These are phyloP conservation scores for Rhodomyrtus psidioides DNA, from an alignment of 441 rosid genomes.

Conservation along the genomic window DNA sequence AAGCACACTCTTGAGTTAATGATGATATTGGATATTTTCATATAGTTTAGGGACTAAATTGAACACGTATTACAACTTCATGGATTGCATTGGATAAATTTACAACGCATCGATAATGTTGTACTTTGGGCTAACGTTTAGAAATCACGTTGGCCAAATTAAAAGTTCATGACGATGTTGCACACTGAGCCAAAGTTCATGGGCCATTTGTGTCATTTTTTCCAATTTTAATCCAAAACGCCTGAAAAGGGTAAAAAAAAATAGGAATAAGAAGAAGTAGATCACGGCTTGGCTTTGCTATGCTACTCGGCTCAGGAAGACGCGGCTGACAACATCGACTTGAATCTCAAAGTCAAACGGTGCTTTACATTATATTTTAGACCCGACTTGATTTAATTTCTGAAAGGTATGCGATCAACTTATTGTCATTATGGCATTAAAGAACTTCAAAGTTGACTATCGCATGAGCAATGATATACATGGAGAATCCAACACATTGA, in stretches of 20 bases:
- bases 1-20: neutral
- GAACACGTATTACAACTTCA: no score
- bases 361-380: neutral
- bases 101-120: no score
- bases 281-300: neutral
- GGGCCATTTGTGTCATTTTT: neutral
- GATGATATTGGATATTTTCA: no score
- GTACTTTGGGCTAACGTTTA: no score
- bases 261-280: neutral
- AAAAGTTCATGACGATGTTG: rapidly evolving
- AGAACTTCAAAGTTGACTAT: neutral
- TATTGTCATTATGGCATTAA: neutral
- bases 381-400: neutral
- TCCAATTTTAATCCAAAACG: rapidly evolving
- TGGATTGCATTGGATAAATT: no score
- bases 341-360: neutral
- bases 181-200: rapidly evolving
- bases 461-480: neutral
- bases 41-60: no score
- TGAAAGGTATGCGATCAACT: neutral
- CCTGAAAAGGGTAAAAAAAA: neutral
- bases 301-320: neutral
- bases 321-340: neutral
- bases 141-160: neutral
- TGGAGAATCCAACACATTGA: neutral